Evolutionary conservation across 148 eudicot genomes (phyloP).

Genomic region (Bassia scoparia): DNA sequence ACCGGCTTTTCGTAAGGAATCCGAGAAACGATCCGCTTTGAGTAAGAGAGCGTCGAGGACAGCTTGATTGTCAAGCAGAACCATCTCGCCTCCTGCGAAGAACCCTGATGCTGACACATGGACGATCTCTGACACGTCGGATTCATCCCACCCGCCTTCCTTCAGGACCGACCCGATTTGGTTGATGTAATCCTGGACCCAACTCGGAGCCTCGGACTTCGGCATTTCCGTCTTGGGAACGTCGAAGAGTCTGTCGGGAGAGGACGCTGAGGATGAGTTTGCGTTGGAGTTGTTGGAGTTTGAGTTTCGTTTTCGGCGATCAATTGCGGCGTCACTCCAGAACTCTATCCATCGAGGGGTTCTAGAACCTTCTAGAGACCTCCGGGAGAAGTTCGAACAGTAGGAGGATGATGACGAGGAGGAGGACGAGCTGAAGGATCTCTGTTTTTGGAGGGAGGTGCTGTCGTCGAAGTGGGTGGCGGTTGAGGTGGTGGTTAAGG

Average conservation of each 20-base stretch:
- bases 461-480: constrained; percentile 10
- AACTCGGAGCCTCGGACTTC: constrained; percentile 43
- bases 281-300: constrained; percentile 46
- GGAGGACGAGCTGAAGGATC: constrained; percentile 33
- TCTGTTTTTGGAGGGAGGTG: constrained; percentile 28
- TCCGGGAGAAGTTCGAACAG: constrained; percentile 26
- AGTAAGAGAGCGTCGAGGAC: constrained; percentile 68
- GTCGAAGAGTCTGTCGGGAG: constrained; percentile 64
- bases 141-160: constrained; percentile 80
- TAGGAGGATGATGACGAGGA: constrained; percentile 17
- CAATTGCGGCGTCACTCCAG: constrained; percentile 34
- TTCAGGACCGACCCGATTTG: constrained; percentile 74
- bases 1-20: constrained; percentile 63
- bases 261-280: constrained; percentile 31
- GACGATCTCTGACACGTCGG: constrained; percentile 74
- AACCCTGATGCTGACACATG: constrained; percentile 80
- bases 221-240: constrained; percentile 47
- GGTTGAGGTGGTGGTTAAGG: constrained; percentile 22
- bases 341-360: constrained; percentile 29
- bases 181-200: constrained; percentile 66
- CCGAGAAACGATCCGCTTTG: constrained; percentile 81
- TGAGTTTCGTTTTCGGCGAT: constrained; percentile 53
- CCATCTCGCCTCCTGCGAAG: constrained; percentile 68
- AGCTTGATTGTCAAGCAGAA: constrained; percentile 67
- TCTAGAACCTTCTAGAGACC: constrained; percentile 38